These are phyloP conservation scores for Bertia moriformis DNA, from an alignment of 2,329 filamentous ascomycete species.

Conservation along the genomic window DNA sequence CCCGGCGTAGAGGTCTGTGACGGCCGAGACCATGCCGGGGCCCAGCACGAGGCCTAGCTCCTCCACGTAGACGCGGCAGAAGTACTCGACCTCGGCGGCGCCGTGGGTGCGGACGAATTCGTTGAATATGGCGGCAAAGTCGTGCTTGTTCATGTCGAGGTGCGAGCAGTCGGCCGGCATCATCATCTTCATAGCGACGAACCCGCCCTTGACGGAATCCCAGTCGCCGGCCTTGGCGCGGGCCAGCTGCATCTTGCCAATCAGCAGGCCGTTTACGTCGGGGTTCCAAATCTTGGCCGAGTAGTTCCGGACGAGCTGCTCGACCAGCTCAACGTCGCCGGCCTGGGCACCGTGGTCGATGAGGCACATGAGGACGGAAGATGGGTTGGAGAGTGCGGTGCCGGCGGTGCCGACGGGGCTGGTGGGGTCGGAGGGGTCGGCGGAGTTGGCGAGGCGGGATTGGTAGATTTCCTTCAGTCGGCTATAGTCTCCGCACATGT, in stretches of 20 bases:
- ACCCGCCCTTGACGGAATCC: slow-evolving; percentile 18
- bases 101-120: slow-evolving; percentile 21
- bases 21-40: slow-evolving; percentile 20
- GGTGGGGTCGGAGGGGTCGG: neutral
- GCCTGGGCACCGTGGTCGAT: neutral
- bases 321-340: neutral
- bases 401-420: neutral
- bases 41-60: slow-evolving; percentile 19
- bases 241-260: slow-evolving; percentile 10
- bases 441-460: neutral
- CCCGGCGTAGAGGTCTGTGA: slow-evolving; percentile 26
- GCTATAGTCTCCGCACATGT: neutral
- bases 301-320: slow-evolving; percentile 9
- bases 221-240: slow-evolving; percentile 23
- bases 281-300: slow-evolving; percentile 14
- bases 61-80: slow-evolving; percentile 19
- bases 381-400: no score
- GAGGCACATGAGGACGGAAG: neutral
- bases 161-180: slow-evolving; percentile 4
- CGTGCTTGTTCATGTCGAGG: slow-evolving; percentile 11
- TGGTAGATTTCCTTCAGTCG: neutral
- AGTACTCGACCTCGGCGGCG: slow-evolving; percentile 21
- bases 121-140: slow-evolving; percentile 22
- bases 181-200: slow-evolving; percentile 13
- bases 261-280: slow-evolving; percentile 18